Conservation (phyloP, 306 rosid genomes). For the Alnus glutinosa region DNA sequence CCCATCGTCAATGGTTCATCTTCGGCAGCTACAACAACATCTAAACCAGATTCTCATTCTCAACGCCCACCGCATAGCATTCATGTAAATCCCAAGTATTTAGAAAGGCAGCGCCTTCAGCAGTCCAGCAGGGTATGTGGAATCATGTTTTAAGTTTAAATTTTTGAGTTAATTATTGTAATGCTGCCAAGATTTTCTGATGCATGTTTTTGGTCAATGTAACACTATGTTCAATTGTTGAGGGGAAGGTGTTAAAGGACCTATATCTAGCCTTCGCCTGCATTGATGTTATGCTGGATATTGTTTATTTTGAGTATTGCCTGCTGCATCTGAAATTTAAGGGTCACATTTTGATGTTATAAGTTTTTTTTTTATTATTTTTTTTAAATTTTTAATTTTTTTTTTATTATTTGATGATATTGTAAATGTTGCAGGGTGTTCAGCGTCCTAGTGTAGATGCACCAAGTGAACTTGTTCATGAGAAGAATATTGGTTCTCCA, state of each 20-base stretch:
- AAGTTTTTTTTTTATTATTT: neutral
- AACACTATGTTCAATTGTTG: neutral
- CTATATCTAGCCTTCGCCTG: neutral
- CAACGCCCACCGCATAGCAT: slow-evolving; percentile 77
- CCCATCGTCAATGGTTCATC: slow-evolving; percentile 58
- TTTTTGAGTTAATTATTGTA: neutral
- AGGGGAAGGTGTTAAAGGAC: neutral
- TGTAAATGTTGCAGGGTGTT: slow-evolving; percentile 55
- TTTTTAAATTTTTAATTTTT: neutral
- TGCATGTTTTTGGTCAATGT: neutral
- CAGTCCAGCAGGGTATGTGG: slow-evolving; percentile 72
- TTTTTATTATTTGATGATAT: slow-evolving; percentile 28
- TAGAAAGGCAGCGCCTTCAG: slow-evolving; percentile 89
- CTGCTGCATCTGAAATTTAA: neutral
- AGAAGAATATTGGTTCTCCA: slow-evolving; percentile 46
- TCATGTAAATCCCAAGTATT: slow-evolving; percentile 92
- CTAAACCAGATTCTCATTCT: slow-evolving; percentile 73
- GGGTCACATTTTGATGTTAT: neutral
- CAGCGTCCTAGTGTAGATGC: slow-evolving; percentile 54
- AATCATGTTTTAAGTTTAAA: slow-evolving; percentile 18
- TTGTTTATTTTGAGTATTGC: neutral
- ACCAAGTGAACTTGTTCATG: slow-evolving; percentile 49
- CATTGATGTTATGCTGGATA: neutral
- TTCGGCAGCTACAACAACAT: slow-evolving; percentile 42
- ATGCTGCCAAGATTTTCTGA: neutral